Conservation (phyloP, 2,329 filamentous ascomycete genomes). For the Teratosphaeria epicoccoides region DNA sequence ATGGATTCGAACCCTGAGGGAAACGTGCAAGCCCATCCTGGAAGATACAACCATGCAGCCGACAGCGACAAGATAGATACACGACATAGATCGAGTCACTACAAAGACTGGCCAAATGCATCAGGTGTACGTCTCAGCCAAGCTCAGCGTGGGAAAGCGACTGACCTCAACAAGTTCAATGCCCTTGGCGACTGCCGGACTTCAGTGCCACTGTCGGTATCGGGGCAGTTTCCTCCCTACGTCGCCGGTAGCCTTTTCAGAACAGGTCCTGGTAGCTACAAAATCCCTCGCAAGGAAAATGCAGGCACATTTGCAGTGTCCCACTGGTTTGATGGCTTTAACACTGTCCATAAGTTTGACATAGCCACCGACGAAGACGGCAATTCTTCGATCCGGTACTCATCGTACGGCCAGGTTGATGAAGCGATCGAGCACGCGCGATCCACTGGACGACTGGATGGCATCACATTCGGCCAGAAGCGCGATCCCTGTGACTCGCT, state of each 20-base stretch:
- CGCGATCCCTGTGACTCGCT: constrained; percentile 64
- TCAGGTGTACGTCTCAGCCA: constrained; percentile 3
- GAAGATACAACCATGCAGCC: neutral
- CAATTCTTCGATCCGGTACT: constrained; percentile 49
- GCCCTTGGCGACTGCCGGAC: neutral
- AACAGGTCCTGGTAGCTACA: constrained; percentile 59
- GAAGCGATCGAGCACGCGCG: constrained; percentile 50
- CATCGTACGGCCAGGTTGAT: constrained; percentile 59
- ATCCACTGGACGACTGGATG: constrained; percentile 45
- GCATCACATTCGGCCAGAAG: constrained; percentile 58
- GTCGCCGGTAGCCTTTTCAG: constrained; percentile 62
- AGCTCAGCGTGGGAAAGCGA: neutral
- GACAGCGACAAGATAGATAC: neutral
- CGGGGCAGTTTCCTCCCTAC: constrained; percentile 59
- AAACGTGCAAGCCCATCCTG: neutral
- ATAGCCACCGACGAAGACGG: constrained; percentile 39
- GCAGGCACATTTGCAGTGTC: constrained; percentile 42
- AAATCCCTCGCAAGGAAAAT: constrained; percentile 44
- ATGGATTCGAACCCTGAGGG: neutral
- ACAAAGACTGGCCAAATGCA: constrained; percentile 11
- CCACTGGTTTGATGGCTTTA: constrained; percentile 73
- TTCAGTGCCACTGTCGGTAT: constrained; percentile 47
- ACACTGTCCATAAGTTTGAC: constrained; percentile 61
- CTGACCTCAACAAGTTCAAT: neutral
- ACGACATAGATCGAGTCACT: constrained; percentile 1